Conservation (phyloP, 2,329 filamentous ascomycete species). For the Xylariales sp. region DNA sequence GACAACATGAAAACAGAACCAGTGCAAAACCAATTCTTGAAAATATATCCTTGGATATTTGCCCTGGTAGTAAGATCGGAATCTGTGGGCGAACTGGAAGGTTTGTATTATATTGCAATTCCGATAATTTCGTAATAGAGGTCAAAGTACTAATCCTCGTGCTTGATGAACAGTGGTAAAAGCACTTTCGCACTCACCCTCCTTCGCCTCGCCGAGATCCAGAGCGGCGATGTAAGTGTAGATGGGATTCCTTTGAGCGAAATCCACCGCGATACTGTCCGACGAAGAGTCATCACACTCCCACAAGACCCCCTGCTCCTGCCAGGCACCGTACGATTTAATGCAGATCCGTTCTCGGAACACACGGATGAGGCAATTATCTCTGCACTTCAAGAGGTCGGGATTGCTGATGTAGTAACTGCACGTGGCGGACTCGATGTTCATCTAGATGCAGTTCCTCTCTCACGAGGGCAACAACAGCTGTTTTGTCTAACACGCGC, state of each 20-base stretch:
- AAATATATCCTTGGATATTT: slow-evolving; percentile 22
- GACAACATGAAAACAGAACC: no score
- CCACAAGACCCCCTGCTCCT: slow-evolving; percentile 50
- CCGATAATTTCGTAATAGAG: no score
- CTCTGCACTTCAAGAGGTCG: slow-evolving; percentile 39
- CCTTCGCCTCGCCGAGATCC: slow-evolving; percentile 35
- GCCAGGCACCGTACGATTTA: slow-evolving; percentile 41
- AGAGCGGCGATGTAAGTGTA: slow-evolving; percentile 28
- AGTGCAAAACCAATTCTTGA: no score
- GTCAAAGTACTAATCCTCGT: no score
- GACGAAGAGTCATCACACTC: slow-evolving; percentile 33
- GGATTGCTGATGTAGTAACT: slow-evolving; percentile 36
- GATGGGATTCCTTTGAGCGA: slow-evolving; percentile 34
- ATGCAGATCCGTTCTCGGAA: slow-evolving; percentile 38
- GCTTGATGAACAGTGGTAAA: slow-evolving; percentile 31
- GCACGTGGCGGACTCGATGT: slow-evolving; percentile 31
- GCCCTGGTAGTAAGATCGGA: slow-evolving; percentile 27
- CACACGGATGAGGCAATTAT: slow-evolving; percentile 37
- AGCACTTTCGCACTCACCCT: slow-evolving; percentile 36
- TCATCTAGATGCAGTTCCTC: slow-evolving; percentile 23
- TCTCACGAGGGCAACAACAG: slow-evolving; percentile 43
- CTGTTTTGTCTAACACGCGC: slow-evolving; percentile 46
- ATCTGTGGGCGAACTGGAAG: slow-evolving; percentile 32
- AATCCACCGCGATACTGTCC: slow-evolving; percentile 16
- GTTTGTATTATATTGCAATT: background rate